Conservation (phyloP, 345 rosid genomes). For the Hibiscus tridactylites region DNA sequence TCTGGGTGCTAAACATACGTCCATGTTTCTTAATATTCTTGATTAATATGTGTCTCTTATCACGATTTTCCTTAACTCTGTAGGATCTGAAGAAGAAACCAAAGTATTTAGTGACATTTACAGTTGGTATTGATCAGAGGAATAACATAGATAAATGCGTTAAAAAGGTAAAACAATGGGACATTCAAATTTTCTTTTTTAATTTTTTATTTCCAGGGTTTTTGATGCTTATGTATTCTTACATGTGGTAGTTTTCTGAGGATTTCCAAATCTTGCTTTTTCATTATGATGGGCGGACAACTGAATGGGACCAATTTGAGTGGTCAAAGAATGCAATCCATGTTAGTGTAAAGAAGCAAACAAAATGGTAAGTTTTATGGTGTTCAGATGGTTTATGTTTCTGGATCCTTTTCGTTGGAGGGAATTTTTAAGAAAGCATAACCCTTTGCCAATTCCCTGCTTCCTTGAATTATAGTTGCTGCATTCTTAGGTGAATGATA, state of each 20-base stretch:
- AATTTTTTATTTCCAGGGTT: constrained; percentile 6
- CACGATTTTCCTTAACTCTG: constrained; percentile 16
- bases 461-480: not conserved
- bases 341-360: constrained; percentile 67
- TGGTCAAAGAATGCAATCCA: constrained; percentile 85
- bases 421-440: not conserved
- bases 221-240: constrained; percentile 22
- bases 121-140: constrained; percentile 77
- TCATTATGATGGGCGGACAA: constrained; percentile 82
- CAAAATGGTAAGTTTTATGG: constrained; percentile 59
- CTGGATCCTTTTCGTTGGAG: constrained; percentile 4
- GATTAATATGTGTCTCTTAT: not conserved
- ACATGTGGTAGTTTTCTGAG: constrained; percentile 58
- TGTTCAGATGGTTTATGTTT: not conserved
- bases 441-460: not conserved
- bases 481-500: not conserved
- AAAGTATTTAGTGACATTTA: constrained; percentile 71
- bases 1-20: not conserved
- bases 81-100: constrained; percentile 86
- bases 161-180: constrained; percentile 50
- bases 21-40: not conserved
- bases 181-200: constrained; percentile 2
- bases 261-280: constrained; percentile 85
- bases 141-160: constrained; percentile 58
- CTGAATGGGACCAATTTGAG: constrained; percentile 88